Base-by-base conservation (phyloP, 225 moss, liverwort and hornwort species). In the Bryum argenteum region DNA sequence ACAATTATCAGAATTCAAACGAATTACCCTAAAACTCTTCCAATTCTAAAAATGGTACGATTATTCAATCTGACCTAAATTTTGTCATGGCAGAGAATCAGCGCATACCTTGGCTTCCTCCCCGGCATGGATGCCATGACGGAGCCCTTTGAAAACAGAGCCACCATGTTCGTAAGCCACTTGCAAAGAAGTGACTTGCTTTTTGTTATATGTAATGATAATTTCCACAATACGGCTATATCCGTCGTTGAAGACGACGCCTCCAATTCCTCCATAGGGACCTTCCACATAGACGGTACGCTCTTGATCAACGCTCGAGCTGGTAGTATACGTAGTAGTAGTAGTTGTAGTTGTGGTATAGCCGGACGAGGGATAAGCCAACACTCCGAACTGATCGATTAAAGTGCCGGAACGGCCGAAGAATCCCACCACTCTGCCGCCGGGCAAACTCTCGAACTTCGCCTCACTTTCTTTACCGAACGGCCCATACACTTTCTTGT, bases 341-440 rank as follows among this genome's bases (percentile, higher is more conserved):
- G 55, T 10, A 10, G 5, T 44, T 0, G 11, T 23, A 0, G 1
- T n/a, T 0, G 24, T 56, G 56, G 23, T 11, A 17, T 2, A 14
- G 6, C 48, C 6, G 16, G 16, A 48, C 1, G 43, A 5, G 13
- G 43, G 14, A 15, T 40, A 17, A 8, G 23, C 9, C 42, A 58
- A 38, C 5, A 59, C 75, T 0, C 66, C 59, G 2, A 75, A 0
- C 0, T 75, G 75, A 12, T 75, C 59, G 4, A 75, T n/a, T 38
- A 57, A 5, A n/a, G 22, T 66, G 1, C 51, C 40, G 0, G 58
- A 51, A 1, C 23, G 37, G 0, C 75, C 75, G 3, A 66, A 75
- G 6, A 75, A 67, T 4, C 75, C 75, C 3, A 75, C 58, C 3
- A 75, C 75, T 1, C 12, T 16, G 4, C 67, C 66, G 0, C 24